phyloP scores from a whole-genome alignment of 805 yeast species.

The Hanseniaspora jakobsenii region DNA sequence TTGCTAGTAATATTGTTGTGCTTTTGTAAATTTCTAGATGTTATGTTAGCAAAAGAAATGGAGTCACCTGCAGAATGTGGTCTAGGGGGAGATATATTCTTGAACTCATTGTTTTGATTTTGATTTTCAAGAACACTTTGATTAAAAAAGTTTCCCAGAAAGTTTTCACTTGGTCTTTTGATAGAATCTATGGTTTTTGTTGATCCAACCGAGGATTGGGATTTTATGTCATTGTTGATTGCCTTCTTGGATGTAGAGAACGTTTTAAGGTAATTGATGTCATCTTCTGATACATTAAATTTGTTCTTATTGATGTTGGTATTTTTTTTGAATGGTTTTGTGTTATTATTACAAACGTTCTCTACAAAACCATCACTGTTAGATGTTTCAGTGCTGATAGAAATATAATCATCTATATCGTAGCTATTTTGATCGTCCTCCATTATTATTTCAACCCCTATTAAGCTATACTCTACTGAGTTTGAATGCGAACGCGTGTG shows the following conservation, averaged over 20 bases:
- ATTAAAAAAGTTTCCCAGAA: slow-evolving; percentile 5
- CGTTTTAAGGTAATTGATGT: slow-evolving; percentile 1
- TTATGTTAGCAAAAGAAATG: slow-evolving; percentile 4
- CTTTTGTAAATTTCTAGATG: slow-evolving; percentile 3
- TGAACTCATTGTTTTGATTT: no score
- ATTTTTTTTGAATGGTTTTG: not conserved
- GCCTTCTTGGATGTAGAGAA: not conserved
- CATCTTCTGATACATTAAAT: slow-evolving; percentile 4
- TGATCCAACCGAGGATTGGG: slow-evolving; percentile 14
- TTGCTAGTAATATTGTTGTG: slow-evolving; percentile 3
- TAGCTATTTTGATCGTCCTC: not conserved
- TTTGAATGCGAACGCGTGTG: no score
- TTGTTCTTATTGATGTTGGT: slow-evolving; percentile 1
- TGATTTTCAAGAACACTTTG: no score
- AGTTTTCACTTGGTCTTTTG: slow-evolving; percentile 16
- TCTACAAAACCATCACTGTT: no score
- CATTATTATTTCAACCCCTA: not conserved
- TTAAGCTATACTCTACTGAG: no score
- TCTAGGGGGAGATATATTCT: slow-evolving; percentile 9
- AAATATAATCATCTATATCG: slow-evolving; percentile 2
- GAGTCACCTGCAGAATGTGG: slow-evolving; percentile 1
- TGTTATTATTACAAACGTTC: no score
- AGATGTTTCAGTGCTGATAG: slow-evolving; percentile 1
- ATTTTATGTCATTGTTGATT: not conserved
- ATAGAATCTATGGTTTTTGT: slow-evolving; percentile 13